Evolutionary conservation across 306 rosid species (phyloP).

Genomic region (Citrullus amarus): DNA sequence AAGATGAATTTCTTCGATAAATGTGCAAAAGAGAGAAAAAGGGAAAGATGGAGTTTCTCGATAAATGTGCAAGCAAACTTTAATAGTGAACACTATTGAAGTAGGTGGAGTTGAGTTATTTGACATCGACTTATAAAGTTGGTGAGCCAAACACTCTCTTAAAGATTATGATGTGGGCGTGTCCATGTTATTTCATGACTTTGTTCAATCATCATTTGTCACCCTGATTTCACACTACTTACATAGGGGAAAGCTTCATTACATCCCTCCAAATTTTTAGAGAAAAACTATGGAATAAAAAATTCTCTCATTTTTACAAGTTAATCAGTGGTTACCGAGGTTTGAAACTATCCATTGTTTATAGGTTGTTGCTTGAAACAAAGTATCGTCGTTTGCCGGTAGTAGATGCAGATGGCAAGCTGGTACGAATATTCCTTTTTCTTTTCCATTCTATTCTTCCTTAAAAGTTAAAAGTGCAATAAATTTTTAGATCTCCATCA

Average conservation of each 20-base stretch:
- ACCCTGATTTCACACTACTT: too few species aligned
- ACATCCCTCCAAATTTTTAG: not conserved
- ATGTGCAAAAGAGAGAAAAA: too few species aligned
- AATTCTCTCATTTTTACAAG: not conserved
- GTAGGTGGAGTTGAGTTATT: too few species aligned
- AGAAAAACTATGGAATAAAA: not conserved
- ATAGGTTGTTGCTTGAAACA: conserved; percentile 84
- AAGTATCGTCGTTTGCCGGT: conserved; percentile 83
- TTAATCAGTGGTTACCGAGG: not conserved
- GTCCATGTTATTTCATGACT: not conserved
- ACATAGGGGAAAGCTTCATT: too few species aligned
- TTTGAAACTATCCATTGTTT: not conserved
- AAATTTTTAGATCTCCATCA: not conserved
- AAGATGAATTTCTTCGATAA: too few species aligned
- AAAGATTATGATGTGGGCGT: not conserved
- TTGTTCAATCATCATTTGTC: not conserved
- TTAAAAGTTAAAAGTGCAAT: too few species aligned
- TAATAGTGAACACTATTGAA: too few species aligned
- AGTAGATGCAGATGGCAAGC: conserved; percentile 62
- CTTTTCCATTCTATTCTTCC: not conserved
- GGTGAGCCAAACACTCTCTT: not conserved
- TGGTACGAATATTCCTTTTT: conserved; percentile 35
- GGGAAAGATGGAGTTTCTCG: too few species aligned
- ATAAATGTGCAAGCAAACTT: too few species aligned
- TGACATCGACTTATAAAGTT: too few species aligned